Base-by-base conservation (phyloP, 2,329 filamentous ascomycete species). In the Thielaviopsis ethacetica region DNA sequence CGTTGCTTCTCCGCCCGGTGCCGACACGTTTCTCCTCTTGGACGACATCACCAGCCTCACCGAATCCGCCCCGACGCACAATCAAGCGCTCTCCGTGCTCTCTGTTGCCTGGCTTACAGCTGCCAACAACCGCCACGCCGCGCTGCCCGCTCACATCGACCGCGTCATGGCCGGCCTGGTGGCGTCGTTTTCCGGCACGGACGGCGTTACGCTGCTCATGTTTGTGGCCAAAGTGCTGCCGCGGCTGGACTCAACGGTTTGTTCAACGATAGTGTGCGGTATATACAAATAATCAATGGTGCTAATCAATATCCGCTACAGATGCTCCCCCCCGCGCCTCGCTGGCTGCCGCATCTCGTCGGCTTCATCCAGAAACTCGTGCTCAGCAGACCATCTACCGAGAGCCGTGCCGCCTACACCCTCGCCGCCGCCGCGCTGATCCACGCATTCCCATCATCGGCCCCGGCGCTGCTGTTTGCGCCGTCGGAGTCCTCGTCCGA, bases 351-450 rank as follows among this genome's bases (percentile, higher is more conserved):
- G 9, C 64, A 70, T 3, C 64, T 80, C 1, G 68, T 75, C 47
- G 66, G 64, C 17, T 73, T 78, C 58, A 75, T 85, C 62, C 75
- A 74, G 19, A 74, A 72, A 27, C 72, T 84, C 10, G 74, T 80
- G n/a, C 71, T 71, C 1, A 78, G 74, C 61, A 76, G 76, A 6
- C 81, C 82, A 55, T 80, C 77, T 1, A 69, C 75, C 2, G 73
- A 75, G 59, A 77, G 77, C 13, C 75, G 82, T 34, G 72, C 76
- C 21, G 79, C 82, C 3, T 84, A 82, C 65, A 82, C 78, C 9
- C 78, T 80, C 58, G 75, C 81, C 21, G 72, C 79, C 3, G 79
- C 80, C 2, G 73, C 77, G 2, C 70, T 86, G 15, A 72, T 86
- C 6, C 75, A 80, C 60, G 68, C 70, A 1, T 85, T 81, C 63